These are phyloP conservation scores for Nicotiana sylvestris DNA, from an alignment of 257 asterid species.

Conservation along the genomic window DNA sequence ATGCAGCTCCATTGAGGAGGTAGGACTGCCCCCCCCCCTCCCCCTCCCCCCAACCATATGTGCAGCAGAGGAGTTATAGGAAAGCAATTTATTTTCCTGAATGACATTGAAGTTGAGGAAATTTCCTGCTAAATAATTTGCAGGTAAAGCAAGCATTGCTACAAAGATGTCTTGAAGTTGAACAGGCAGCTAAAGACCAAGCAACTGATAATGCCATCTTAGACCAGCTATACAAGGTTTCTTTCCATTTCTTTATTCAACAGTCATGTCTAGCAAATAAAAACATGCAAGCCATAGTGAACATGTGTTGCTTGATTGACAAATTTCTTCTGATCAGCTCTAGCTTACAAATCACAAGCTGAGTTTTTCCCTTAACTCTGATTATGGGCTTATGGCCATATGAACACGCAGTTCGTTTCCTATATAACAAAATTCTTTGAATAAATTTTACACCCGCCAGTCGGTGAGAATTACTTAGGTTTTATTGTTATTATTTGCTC, in stretches of 20 bases:
- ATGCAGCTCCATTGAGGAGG: constrained; percentile 75
- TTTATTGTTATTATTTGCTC: not conserved
- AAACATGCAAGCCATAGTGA: not conserved
- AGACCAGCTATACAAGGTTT: constrained; percentile 75
- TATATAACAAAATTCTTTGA: not conserved
- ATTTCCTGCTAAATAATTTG: constrained; percentile 2
- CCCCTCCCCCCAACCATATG: no score
- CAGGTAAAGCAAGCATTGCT: constrained; percentile 75
- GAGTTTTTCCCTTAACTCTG: not conserved
- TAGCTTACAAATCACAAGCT: not conserved
- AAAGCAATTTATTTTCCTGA: not conserved
- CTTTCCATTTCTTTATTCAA: not conserved
- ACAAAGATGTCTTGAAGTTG: constrained; percentile 71
- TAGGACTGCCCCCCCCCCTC: constrained; percentile 15
- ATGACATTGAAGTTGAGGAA: not conserved
- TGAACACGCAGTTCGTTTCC: not conserved
- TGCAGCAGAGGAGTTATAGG: not conserved
- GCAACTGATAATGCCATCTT: constrained; percentile 95
- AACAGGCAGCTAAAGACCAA: constrained; percentile 91
- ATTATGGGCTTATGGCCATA: not conserved
- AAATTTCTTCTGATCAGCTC: not conserved
- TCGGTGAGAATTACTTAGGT: not conserved
- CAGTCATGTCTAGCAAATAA: not conserved
- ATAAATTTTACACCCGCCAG: not conserved
- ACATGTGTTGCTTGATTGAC: not conserved